Percentiles rank a stretch among this genome's conserved stretches.
Conservation (phyloP, 2,329 filamentous ascomycete species). For the Alternaria solani region DNA sequence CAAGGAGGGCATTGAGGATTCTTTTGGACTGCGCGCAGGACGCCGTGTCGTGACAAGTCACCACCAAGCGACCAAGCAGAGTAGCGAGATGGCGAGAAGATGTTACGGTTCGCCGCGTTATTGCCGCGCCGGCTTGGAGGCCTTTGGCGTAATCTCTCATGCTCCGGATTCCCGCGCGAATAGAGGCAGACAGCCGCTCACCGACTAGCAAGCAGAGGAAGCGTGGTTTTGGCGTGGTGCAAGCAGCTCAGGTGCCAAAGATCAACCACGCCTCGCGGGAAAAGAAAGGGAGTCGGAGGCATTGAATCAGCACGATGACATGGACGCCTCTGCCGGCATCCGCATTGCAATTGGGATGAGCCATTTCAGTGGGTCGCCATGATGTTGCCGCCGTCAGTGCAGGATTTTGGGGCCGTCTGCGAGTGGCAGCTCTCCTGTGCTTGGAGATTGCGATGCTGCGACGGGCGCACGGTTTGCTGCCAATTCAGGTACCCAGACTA, state of each 20-base stretch:
- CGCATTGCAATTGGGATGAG: conserved; percentile 16
- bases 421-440: background rate
- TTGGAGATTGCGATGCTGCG: conserved; percentile 14
- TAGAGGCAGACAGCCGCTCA: conserved; percentile 2
- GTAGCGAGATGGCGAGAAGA: conserved; percentile 1
- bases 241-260: background rate
- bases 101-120: conserved; percentile 9
- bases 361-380: conserved; percentile 8
- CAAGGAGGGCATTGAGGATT: background rate
- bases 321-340: conserved; percentile 9
- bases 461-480: conserved; percentile 7
- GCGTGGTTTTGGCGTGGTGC: background rate
- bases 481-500: conserved; percentile 5
- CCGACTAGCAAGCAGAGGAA: conserved; percentile 4
- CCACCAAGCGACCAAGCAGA: conserved; percentile 5
- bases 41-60: conserved; percentile 7
- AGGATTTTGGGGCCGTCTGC: conserved; percentile 1
- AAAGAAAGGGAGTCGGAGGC: conserved; percentile 1
- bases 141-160: conserved; percentile 18
- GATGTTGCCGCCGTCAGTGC: conserved; percentile 2
- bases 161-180: conserved; percentile 9
- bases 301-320: background rate
- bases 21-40: conserved; percentile 3
- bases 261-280: background rate
- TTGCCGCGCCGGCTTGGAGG: conserved; percentile 19